Percentiles rank a stretch among this genome's conserved stretches.
These are phyloP conservation scores for Hymenoscyphus fraxineus DNA, from an alignment of 2,329 filamentous ascomycete genomes.

Conservation along the genomic window DNA sequence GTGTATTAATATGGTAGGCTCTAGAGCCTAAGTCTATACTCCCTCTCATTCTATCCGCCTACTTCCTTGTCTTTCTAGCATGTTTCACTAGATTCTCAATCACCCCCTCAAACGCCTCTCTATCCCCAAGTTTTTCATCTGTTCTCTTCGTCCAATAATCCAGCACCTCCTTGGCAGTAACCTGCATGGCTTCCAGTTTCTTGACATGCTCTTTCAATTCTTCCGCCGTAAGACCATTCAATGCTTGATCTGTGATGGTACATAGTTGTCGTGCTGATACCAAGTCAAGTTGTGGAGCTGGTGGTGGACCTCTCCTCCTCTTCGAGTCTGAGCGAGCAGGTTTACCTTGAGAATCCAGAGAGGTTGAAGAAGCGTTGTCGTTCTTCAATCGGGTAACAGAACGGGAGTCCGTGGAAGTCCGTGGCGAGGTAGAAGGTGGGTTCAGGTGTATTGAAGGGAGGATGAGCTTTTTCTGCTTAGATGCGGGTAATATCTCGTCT, in stretches of 20 bases:
- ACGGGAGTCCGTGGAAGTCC: slow-evolving; percentile 51
- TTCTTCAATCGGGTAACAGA: slow-evolving; percentile 31
- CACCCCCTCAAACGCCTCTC: slow-evolving; percentile 91
- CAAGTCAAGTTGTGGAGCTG: slow-evolving; percentile 73
- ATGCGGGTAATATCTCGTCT: slow-evolving; percentile 93
- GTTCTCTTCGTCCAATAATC: slow-evolving; percentile 85
- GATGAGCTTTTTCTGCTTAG: slow-evolving; percentile 96
- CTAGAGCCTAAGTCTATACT: background rate
- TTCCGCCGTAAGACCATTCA: slow-evolving; percentile 71
- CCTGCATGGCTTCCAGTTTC: slow-evolving; percentile 65
- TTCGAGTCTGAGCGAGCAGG: slow-evolving; percentile 41
- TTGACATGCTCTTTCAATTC: slow-evolving; percentile 72
- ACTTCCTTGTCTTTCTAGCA: slow-evolving; percentile 79
- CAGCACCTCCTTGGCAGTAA: slow-evolving; percentile 70
- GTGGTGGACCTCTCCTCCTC: slow-evolving; percentile 54
- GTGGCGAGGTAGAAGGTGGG: slow-evolving; percentile 47
- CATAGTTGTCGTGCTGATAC: slow-evolving; percentile 75
- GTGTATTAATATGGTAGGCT: slow-evolving; percentile 5
- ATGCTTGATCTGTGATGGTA: slow-evolving; percentile 77
- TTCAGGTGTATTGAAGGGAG: slow-evolving; percentile 69
- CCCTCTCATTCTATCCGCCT: slow-evolving; percentile 23
- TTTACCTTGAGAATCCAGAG: slow-evolving; percentile 56
- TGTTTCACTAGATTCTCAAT: slow-evolving; percentile 96
- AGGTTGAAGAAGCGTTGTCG: slow-evolving; percentile 53
- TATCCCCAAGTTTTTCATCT: slow-evolving; percentile 83